Base-by-base conservation (phyloP, 75 land plant genomes). In the Ceratopteris richardii region DNA sequence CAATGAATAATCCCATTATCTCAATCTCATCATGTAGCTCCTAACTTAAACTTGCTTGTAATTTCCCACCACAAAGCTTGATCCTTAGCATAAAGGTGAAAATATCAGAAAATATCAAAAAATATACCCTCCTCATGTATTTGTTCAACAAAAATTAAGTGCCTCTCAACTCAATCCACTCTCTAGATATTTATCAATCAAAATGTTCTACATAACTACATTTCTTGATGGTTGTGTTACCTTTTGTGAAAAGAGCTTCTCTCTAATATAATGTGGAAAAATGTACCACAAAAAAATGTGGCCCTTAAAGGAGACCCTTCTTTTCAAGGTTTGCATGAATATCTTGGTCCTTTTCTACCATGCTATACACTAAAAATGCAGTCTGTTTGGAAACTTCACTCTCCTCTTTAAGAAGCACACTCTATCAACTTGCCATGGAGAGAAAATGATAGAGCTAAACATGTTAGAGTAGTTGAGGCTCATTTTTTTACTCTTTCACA, bases 211-310 rank as follows among this genome's bases (percentile, higher is more conserved):
- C 20, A 77, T 51, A 17, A 79, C 77, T 52, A 66, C 57, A 62
- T 73, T 69, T 24, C 66, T 51, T 51, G 44, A 58, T 9, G 71
- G 65, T 68, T 69, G 51, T 47, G 23, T 52, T 0, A 75, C 51
- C 0, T 30, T 19, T 42, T 57, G 52, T 18, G 75, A 44, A 53
- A 14, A 80, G 60, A 21, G 67, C 51, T 0, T 78, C 78, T 12
- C 29, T 33, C 63, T 83, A 16, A 73, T 66, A 60, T 86, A 86
- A 86, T 71, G 30, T 82, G 81, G n/a, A 86, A 53, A 1, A 86
- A 60, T 47, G 87, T 46, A 65, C 76, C 80, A 66, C 77, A 75
- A 1, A 80, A 18, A 29, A 68, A 20, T 23, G 72, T 11, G 6
- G 11, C 54, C 72, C 44, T 10, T 54, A 65, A 41, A 59, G 31